A percentile compares a stretch with the other conserved stretches of the same genome.
Evolutionary conservation across 179 eudicot species (phyloP).

Genomic region (Actinidia polygama): DNA sequence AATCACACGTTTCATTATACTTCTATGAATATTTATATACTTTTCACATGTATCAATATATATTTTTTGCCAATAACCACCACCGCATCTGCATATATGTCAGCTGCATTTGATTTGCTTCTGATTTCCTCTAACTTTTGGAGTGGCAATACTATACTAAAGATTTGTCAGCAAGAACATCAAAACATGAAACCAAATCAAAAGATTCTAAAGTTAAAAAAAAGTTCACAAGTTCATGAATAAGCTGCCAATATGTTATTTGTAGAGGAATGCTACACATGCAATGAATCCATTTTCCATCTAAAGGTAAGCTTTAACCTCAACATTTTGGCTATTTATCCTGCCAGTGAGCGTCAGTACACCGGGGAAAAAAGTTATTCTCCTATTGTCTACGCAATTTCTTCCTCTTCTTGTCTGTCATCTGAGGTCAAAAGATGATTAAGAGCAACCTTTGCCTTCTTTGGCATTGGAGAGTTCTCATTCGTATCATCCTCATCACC

Average conservation of each 20-base stretch:
- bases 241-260: neutral
- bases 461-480: conserved; percentile 38
- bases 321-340: too few relatives aligned
- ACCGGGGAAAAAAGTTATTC: too few relatives aligned
- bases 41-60: neutral
- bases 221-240: neutral
- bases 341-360: neutral
- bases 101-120: too few relatives aligned
- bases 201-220: neutral
- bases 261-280: neutral
- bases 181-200: neutral
- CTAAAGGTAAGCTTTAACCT: neutral
- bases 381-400: neutral
- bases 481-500: conserved; percentile 39
- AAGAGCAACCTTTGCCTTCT: conserved; percentile 74
- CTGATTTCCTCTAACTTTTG: neutral
- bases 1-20: neutral
- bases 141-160: neutral
- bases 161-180: neutral
- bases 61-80: too few relatives aligned
- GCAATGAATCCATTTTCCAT: neutral
- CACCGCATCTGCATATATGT: too few relatives aligned
- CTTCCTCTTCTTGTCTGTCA: conserved; percentile 72
- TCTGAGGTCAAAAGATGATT: conserved; percentile 76
- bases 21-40: neutral